Evolutionary conservation across 169 alveolate genomes (phyloP).

Genomic region (Amoebophrya sp.): DNA sequence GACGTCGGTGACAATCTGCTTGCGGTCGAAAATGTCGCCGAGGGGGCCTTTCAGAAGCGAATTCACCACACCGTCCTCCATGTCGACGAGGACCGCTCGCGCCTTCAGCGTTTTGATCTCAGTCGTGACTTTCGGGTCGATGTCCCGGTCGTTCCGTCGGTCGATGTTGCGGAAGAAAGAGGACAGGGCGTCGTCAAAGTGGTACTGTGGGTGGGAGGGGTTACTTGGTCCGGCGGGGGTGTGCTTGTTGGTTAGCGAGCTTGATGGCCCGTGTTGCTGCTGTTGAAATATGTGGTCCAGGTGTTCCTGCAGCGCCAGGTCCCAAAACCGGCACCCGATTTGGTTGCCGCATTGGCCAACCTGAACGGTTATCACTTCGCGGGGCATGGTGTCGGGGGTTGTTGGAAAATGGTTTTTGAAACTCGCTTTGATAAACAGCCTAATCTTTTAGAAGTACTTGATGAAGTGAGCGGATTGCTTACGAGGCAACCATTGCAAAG

Average conservation of each 20-base stretch:
- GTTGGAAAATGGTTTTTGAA: too few species aligned
- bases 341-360: conserved; percentile 92
- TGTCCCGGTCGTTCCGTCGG: conserved; percentile 31
- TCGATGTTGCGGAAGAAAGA: conserved; percentile 60
- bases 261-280: not conserved
- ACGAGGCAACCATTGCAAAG: too few species aligned
- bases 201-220: too few species aligned
- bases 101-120: conserved; percentile 45
- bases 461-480: too few species aligned
- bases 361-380: conserved; percentile 45
- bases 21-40: conserved; percentile 78
- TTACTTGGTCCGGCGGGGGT: too few species aligned
- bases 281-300: conserved; percentile 36
- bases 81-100: conserved; percentile 87
- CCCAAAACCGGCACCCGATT: conserved; percentile 86
- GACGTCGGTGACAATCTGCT: conserved; percentile 81
- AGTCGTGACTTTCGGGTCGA: conserved; percentile 26
- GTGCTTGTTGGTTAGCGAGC: too few species aligned
- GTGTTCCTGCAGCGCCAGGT: conserved; percentile 78
- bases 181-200: conserved; percentile 51
- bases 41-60: conserved; percentile 79
- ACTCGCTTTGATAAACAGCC: too few species aligned
- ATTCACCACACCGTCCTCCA: conserved; percentile 93
- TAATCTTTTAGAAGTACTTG: too few species aligned
- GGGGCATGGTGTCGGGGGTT: not conserved